A percentile compares a stretch with the other conserved stretches of the same genome.
phyloP scores from a whole-genome alignment of 306 rosid species.

The Argentina anserina region DNA sequence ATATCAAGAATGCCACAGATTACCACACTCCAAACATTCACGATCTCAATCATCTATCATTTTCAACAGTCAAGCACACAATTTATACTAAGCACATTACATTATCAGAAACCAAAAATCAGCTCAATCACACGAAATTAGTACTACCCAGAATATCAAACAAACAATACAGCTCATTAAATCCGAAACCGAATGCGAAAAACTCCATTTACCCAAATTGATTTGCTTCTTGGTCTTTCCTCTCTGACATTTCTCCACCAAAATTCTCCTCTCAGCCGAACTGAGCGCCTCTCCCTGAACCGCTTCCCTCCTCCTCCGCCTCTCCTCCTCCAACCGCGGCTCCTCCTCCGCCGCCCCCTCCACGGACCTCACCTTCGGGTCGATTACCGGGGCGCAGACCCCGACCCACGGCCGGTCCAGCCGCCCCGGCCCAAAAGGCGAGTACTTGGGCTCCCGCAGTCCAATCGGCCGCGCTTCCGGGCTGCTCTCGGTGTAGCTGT shows the following conservation, averaged over 20 bases:
- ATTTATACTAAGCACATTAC: background rate
- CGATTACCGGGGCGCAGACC: conserved; percentile 80
- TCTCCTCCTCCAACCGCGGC: conserved; percentile 49
- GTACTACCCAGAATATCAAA: conserved; percentile 1
- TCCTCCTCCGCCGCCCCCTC: conserved; percentile 55
- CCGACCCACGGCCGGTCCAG: conserved; percentile 78
- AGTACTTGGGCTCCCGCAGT: conserved; percentile 80
- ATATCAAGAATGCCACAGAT: too few relatives aligned
- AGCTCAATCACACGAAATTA: background rate
- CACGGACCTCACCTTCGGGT: conserved; percentile 53
- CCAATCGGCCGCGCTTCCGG: conserved; percentile 70
- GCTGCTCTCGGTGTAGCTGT: conserved; percentile 83
- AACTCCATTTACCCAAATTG: conserved; percentile 60
- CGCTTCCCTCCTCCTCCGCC: conserved; percentile 49
- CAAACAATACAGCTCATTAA: background rate
- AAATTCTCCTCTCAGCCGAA: conserved; percentile 59
- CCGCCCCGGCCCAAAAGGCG: conserved; percentile 84
- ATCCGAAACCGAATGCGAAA: background rate
- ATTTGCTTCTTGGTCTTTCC: conserved; percentile 68
- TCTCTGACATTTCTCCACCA: conserved; percentile 60
- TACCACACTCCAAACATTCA: too few relatives aligned
- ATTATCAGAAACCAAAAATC: background rate
- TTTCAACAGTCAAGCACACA: too few relatives aligned
- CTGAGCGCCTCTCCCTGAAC: conserved; percentile 62
- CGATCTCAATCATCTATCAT: too few relatives aligned